Percentiles rank a stretch among this genome's conserved stretches.
Conservation (phyloP, 257 asterid species). For the Lavandula angustifolia region DNA sequence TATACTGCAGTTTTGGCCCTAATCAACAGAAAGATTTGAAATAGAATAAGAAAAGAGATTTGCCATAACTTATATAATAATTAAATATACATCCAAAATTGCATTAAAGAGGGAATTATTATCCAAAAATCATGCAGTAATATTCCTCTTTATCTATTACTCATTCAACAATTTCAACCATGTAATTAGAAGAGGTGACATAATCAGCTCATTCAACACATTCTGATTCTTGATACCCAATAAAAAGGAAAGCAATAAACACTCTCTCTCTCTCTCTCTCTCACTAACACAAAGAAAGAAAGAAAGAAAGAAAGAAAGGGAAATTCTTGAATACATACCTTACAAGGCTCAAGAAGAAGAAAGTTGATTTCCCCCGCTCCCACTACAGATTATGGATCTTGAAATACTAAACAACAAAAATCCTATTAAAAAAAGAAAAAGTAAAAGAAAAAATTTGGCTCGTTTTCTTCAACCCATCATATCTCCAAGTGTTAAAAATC, state of each 20-base stretch:
- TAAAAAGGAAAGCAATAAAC: neutral
- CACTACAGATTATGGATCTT: slow-evolving; percentile 6
- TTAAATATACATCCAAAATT: slow-evolving; percentile 42
- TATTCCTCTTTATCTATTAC: slow-evolving; percentile 38
- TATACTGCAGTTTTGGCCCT: slow-evolving; percentile 26
- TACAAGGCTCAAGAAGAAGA: slow-evolving; percentile 16
- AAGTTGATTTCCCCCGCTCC: neutral
- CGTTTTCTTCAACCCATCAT: slow-evolving; percentile 22
- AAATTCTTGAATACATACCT: slow-evolving; percentile 26
- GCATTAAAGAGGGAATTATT: slow-evolving; percentile 40
- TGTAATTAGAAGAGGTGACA: slow-evolving; percentile 22
- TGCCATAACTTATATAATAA: slow-evolving; percentile 15
- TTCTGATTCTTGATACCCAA: slow-evolving; percentile 2
- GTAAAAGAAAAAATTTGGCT: slow-evolving; percentile 19
- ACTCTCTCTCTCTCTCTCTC: neutral
- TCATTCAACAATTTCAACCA: slow-evolving; percentile 31
- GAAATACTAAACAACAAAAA: neutral
- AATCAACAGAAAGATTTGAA: slow-evolving; percentile 9
- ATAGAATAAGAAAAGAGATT: slow-evolving; percentile 19
- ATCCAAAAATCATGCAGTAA: slow-evolving; percentile 37
- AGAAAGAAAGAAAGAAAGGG: slow-evolving; percentile 6
- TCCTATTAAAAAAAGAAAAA: neutral
- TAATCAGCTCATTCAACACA: slow-evolving; percentile 24
- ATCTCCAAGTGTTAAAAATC: slow-evolving; percentile 35
- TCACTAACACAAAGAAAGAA: neutral